Conservation (phyloP, 1,139 yeast species). For the Candida dubliniensis region DNA sequence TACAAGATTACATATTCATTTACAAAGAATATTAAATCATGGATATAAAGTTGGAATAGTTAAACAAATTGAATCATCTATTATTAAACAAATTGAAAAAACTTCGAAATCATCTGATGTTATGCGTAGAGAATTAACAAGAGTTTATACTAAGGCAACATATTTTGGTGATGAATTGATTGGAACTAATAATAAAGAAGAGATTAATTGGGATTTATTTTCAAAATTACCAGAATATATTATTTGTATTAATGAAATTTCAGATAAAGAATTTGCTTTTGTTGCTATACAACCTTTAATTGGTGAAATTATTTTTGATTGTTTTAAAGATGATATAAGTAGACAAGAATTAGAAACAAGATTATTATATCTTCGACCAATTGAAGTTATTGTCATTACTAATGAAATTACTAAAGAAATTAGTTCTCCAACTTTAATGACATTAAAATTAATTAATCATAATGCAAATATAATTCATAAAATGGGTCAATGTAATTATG, state of each 20-base stretch:
- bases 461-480: constrained; percentile 17
- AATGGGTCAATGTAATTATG: neutral
- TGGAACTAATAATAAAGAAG: constrained; percentile 11
- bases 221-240: constrained; percentile 31
- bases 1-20: constrained; percentile 66
- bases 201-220: constrained; percentile 7
- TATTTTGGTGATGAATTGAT: constrained; percentile 63
- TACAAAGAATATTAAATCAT: constrained; percentile 60
- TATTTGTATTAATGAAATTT: constrained; percentile 26
- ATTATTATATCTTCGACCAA: constrained; percentile 69
- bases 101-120: constrained; percentile 43
- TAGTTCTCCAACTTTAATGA: constrained; percentile 26
- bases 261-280: constrained; percentile 31
- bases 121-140: constrained; percentile 67
- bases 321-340: constrained; percentile 55
- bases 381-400: constrained; percentile 60
- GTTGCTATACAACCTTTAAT: constrained; percentile 76
- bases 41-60: constrained; percentile 85
- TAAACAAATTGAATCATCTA: constrained; percentile 80
- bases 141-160: constrained; percentile 82
- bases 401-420: constrained; percentile 17
- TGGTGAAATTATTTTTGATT: constrained; percentile 75
- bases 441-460: constrained; percentile 17
- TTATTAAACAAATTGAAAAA: constrained; percentile 55
- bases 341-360: constrained; percentile 71